Evolutionary conservation across 2,329 filamentous ascomycete species (phyloP).

Genomic region (Cytospora chrysosperma): DNA sequence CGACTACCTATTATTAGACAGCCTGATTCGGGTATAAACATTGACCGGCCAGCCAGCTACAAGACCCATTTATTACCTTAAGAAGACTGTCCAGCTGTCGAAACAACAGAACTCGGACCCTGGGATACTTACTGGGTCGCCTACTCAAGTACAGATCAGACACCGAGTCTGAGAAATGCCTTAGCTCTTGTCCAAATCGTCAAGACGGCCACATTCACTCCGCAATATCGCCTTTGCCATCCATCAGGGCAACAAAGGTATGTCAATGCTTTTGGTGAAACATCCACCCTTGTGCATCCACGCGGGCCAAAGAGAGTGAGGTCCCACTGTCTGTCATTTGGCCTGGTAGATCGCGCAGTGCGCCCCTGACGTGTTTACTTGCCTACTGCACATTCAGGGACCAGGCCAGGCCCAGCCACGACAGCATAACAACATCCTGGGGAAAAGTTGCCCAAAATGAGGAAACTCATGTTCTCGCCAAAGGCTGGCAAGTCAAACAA

Average conservation of each 20-base stretch:
- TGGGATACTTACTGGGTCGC: not conserved
- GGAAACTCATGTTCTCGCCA: slow-evolving; percentile 25
- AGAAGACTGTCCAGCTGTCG: not conserved
- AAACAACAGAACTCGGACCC: not conserved
- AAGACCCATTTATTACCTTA: not conserved
- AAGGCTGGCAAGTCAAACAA: slow-evolving; percentile 21
- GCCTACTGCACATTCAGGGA: slow-evolving; percentile 18
- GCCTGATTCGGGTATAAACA: not conserved
- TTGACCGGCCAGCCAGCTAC: no score
- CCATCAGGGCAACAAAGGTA: slow-evolving; percentile 33
- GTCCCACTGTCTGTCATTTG: slow-evolving; percentile 25
- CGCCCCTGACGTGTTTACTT: slow-evolving; percentile 25
- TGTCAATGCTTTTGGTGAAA: slow-evolving; percentile 25
- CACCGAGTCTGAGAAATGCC: slow-evolving; percentile 28
- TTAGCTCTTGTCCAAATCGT: slow-evolving; percentile 27
- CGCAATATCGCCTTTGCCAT: slow-evolving; percentile 27
- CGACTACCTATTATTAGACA: not conserved
- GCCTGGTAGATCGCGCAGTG: slow-evolving; percentile 15
- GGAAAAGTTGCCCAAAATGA: slow-evolving; percentile 22
- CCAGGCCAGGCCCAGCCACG: slow-evolving; percentile 11
- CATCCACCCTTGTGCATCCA: slow-evolving; percentile 21
- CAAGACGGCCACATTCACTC: slow-evolving; percentile 27
- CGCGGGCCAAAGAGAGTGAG: slow-evolving; percentile 17
- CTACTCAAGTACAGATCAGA: not conserved
- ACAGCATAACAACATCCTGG: slow-evolving; percentile 16